These are phyloP conservation scores for Trichaptum fuscoviolaceum DNA, from an alignment of 768 basidiomycete genomes.

Conservation along the genomic window DNA sequence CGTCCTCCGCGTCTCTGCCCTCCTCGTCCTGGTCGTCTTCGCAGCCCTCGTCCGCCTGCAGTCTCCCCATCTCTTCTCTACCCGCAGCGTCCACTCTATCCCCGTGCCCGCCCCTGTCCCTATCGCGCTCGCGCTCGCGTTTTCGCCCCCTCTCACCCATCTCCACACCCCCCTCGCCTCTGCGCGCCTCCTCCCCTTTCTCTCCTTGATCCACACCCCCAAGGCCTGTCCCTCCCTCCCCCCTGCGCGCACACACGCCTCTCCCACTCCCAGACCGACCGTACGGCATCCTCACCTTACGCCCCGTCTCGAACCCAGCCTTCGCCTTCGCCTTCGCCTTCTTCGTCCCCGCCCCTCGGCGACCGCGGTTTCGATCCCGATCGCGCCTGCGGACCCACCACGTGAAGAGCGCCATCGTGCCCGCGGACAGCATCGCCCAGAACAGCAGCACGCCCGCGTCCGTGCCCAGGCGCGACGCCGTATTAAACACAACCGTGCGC, in stretches of 20 bases:
- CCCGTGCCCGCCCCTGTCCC: no score
- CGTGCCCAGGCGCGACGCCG: conserved; percentile 23
- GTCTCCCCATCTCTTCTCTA: neutral
- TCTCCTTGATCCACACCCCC: neutral
- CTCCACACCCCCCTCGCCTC: neutral
- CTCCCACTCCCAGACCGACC: no score
- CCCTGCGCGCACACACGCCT: no score
- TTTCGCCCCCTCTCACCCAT: neutral
- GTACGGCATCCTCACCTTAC: neutral
- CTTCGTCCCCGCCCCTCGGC: neutral
- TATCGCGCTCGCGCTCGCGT: no score
- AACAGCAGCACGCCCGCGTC: conserved; percentile 29
- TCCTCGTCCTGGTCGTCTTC: neutral
- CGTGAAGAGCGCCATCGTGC: conserved; percentile 19
- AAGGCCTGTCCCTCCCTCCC: neutral
- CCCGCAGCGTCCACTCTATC: neutral
- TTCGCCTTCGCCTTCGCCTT: neutral
- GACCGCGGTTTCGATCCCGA: neutral
- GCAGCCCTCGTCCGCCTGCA: neutral
- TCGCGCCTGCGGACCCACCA: conserved; percentile 10
- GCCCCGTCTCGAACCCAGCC: no score
- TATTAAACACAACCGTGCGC: conserved; percentile 32
- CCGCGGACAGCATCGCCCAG: conserved; percentile 24
- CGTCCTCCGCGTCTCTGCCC: neutral
- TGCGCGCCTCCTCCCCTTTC: neutral